A percentile compares a stretch with the other conserved stretches of the same genome.
Evolutionary conservation across 768 basidiomycete species (phyloP).

Genomic region (Tulasnella sp.): DNA sequence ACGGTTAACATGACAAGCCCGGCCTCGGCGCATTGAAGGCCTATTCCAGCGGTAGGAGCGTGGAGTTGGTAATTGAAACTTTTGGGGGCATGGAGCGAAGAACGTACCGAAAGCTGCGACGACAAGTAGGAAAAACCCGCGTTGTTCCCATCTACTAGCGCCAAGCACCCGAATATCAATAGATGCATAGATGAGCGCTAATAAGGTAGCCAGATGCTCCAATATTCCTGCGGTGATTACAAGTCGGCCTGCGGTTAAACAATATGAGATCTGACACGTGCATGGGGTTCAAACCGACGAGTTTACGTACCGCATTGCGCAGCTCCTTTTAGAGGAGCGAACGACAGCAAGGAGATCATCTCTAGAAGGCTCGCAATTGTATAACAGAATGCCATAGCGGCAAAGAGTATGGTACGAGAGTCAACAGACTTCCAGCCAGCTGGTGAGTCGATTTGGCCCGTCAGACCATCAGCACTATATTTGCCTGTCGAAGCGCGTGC

Average conservation of each 20-base stretch:
- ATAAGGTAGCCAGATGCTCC: neutral
- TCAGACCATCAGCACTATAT: neutral
- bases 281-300: neutral
- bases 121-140: neutral
- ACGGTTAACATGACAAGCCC: neutral
- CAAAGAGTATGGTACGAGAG: neutral
- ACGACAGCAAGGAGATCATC: neutral
- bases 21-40: neutral
- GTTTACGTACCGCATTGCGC: neutral
- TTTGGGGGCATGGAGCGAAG: neutral
- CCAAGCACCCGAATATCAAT: conserved; percentile 1
- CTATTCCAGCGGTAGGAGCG: neutral
- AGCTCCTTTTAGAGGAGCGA: neutral
- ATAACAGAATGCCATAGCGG: neutral
- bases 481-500: neutral
- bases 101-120: neutral
- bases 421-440: neutral
- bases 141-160: neutral
- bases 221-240: neutral
- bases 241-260: neutral
- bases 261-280: neutral
- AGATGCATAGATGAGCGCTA: neutral
- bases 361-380: neutral
- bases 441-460: neutral
- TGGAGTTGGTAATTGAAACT: neutral